These are phyloP conservation scores for Hypoxylon sp. DNA, from an alignment of 2,329 filamentous ascomycete genomes.

Conservation along the genomic window DNA sequence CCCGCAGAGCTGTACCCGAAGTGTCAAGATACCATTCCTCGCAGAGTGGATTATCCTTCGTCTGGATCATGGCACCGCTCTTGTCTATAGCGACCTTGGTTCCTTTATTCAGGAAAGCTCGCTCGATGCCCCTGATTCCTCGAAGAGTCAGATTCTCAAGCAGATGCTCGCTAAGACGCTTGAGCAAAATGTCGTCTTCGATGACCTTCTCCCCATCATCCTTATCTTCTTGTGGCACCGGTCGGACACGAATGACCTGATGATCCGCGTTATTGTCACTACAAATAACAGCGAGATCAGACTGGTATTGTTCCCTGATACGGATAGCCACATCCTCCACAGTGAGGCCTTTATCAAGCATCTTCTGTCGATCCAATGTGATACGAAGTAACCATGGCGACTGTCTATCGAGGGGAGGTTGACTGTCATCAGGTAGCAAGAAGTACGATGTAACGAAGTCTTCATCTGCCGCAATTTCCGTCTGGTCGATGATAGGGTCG, in stretches of 20 bases:
- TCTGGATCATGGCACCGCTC: conserved; percentile 81
- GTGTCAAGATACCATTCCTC: conserved; percentile 98
- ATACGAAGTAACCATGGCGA: conserved; percentile 97
- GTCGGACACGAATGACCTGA: conserved; percentile 92
- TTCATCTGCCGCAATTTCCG: conserved; percentile 86
- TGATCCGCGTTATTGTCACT: conserved; percentile 98
- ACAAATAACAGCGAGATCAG: conserved; percentile 92
- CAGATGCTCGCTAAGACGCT: conserved; percentile 91
- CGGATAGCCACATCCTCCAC: conserved; percentile 91
- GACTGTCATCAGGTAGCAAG: conserved; percentile 86
- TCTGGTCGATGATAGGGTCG: conserved; percentile 89
- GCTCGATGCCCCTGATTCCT: conserved; percentile 88
- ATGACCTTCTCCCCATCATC: conserved; percentile 74
- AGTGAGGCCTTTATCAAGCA: conserved; percentile 92
- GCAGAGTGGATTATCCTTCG: conserved; percentile 81
- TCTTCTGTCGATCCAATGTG: conserved; percentile 90
- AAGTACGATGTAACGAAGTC: conserved; percentile 99
- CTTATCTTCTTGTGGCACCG: conserved; percentile 79
- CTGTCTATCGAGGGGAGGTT: conserved; percentile 76
- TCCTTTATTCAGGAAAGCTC: conserved; percentile 93
- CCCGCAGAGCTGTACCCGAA: conserved; percentile 86
- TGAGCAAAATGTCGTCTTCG: conserved; percentile 92
- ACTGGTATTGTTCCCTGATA: conserved; percentile 90
- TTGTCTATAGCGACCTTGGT: conserved; percentile 75
- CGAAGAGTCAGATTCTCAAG: conserved; percentile 92